Evolutionary conservation across 228 moss, liverwort and hornwort genomes (phyloP).

Genomic region (Sphagnum fallax): DNA sequence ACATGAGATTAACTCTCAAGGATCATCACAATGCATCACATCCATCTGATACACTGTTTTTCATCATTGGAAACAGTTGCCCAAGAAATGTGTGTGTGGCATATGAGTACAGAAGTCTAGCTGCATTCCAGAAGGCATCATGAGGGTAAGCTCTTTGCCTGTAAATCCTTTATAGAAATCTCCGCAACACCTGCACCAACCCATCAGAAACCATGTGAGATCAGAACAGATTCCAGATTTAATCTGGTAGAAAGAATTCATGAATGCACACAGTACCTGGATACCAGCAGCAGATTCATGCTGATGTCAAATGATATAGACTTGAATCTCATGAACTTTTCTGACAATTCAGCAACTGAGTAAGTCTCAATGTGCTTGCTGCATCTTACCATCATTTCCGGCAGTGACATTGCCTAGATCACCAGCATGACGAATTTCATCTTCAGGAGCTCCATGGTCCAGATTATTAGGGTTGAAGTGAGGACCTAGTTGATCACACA

Average conservation of each 20-base stretch:
- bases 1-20: not conserved
- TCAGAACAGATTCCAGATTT: not conserved
- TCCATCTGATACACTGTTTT: not conserved
- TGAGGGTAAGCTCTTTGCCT: not conserved
- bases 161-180: slow-evolving; percentile 23
- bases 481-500: slow-evolving; percentile 28
- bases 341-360: not conserved
- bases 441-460: slow-evolving; percentile 66
- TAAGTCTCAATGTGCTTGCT: not conserved
- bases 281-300: not conserved
- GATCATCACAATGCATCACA: not conserved
- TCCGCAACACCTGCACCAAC: slow-evolving; percentile 48
- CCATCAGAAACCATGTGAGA: not conserved
- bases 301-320: not conserved
- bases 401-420: slow-evolving; percentile 71
- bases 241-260: not conserved
- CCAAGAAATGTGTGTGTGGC: not conserved
- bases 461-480: slow-evolving; percentile 60
- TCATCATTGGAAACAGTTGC: not conserved
- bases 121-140: not conserved
- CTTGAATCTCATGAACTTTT: not conserved
- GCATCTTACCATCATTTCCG: slow-evolving; percentile 41
- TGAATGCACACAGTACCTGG: not conserved
- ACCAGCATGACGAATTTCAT: slow-evolving; percentile 54
- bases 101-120: not conserved